phyloP scores from a whole-genome alignment of 495 filamentous ascomycete species.

The Trichoderma reesei region DNA sequence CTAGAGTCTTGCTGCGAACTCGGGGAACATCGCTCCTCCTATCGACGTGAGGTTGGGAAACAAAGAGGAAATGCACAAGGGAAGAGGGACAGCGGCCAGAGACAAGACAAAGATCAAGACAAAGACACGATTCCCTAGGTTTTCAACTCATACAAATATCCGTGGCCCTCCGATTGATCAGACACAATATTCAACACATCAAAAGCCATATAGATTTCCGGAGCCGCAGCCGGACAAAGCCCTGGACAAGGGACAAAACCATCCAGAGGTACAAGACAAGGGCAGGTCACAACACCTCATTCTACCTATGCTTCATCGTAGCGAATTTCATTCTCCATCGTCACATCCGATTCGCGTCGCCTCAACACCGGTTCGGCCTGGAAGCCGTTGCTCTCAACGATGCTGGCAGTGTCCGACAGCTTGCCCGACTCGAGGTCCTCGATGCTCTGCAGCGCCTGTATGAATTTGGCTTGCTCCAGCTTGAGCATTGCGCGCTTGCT shows the following conservation, averaged over 20 bases:
- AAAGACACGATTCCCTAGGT: no score
- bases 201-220: not conserved
- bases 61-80: no score
- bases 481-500: conserved; percentile 24
- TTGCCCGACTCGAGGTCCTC: conserved; percentile 19
- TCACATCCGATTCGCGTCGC: not conserved
- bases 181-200: not conserved
- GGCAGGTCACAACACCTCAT: not conserved
- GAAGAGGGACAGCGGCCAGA: no score
- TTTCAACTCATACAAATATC: no score
- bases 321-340: not conserved
- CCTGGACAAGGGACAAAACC: not conserved
- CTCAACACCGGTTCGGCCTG: not conserved
- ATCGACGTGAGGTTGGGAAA: no score
- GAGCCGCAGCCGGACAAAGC: not conserved
- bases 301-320: not conserved
- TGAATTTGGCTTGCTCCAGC: conserved; percentile 29
- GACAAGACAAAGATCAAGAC: no score
- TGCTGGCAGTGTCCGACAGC: conserved; percentile 12
- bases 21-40: no score
- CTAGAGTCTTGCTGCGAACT: no score
- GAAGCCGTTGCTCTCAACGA: conserved; percentile 34
- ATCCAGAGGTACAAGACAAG: not conserved
- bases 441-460: conserved; percentile 33
- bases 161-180: no score